Evolutionary conservation across 139 green algal species (phyloP), one percentile per base, ranked within the genome.

Genomic region (Edaphochlamys debaryana): DNA sequence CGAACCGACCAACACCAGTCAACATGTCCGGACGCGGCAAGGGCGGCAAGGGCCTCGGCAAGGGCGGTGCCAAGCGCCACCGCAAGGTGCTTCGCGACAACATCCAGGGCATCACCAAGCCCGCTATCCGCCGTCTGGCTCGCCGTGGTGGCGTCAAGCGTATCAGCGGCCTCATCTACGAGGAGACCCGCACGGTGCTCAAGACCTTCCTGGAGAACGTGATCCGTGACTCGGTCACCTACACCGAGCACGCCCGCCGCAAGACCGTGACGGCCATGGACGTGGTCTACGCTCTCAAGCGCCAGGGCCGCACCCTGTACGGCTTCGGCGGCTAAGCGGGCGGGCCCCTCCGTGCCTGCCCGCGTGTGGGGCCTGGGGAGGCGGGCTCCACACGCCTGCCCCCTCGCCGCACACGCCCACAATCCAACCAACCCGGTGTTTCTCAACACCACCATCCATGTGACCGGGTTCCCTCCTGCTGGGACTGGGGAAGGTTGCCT

Each of bases 221-320:
- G 37, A 95, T 97, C 86, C 91, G 96, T 68, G 96, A 99, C 84
- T 94, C 95, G 34, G 96, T 99, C 42, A 99, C 96, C 85, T 99
- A 99, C 94, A 98, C 96, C 66, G 96, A 99, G 94, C 96, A 98
- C 93, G 96, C 96, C 45, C 91, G 95, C 75, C 92, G 96, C 84
- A 99, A 98, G 95, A 99, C 96, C 27, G 96, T 99, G 42, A 98
- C 96, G 32, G 96, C 96, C 38, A 96, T 98, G 90, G 96, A 98
- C 84, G 95, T 98, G 15, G 96, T 98, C 17, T 98, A 98, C 86
- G 95, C 96, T 1, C 95, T 98, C 85, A 83, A 83, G 77, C 77
- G 77, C 77, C 77, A 83, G 77, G 77, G 77, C 77, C 77, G 77
- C 77, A 83, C 77, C 63, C 77, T 83, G 15, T 83, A 83, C 64